These are phyloP conservation scores for Lentinula edodes DNA, from an alignment of 768 basidiomycete species.

Conservation along the genomic window DNA sequence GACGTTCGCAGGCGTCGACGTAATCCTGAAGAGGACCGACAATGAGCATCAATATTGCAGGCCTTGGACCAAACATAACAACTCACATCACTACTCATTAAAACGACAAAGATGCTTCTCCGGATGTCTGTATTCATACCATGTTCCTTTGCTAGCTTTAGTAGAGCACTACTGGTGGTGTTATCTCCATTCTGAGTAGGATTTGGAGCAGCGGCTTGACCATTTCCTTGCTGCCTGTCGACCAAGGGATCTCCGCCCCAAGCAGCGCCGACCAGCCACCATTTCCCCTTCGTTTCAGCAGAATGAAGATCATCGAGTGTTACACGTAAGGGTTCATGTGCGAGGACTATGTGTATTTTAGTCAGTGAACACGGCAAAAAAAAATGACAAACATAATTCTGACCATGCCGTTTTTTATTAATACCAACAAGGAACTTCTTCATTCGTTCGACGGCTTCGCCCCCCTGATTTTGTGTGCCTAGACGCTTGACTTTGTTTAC, in stretches of 20 bases:
- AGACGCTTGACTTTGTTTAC: conserved; percentile 79
- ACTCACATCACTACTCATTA: conserved; percentile 93
- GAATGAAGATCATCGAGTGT: conserved; percentile 80
- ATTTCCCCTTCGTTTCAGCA: conserved; percentile 86
- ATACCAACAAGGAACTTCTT: conserved; percentile 81
- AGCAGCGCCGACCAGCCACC: conserved; percentile 98
- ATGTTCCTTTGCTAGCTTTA: conserved; percentile 85
- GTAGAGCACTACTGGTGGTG: conserved; percentile 35
- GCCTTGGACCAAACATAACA: not conserved
- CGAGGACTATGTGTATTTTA: conserved; percentile 48
- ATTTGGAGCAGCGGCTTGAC: conserved; percentile 12
- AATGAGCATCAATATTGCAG: not conserved
- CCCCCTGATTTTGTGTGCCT: conserved; percentile 59
- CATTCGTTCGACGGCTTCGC: conserved; percentile 77
- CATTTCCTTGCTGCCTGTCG: conserved; percentile 49
- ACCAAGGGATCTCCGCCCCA: conserved; percentile 91
- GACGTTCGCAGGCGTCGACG: conserved; percentile 89
- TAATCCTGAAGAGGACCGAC: conserved; percentile 62
- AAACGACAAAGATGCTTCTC: conserved; percentile 82
- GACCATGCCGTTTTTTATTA: conserved; percentile 73
- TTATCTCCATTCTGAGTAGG: conserved; percentile 19
- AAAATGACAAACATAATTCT: conserved; percentile 10
- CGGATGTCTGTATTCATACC: conserved; percentile 99
- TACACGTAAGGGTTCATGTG: conserved; percentile 83
- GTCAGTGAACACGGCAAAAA: not conserved